A percentile compares a stretch with the other conserved stretches of the same genome.
phyloP scores from a whole-genome alignment of 768 basidiomycete species.

The Mycena metata region DNA sequence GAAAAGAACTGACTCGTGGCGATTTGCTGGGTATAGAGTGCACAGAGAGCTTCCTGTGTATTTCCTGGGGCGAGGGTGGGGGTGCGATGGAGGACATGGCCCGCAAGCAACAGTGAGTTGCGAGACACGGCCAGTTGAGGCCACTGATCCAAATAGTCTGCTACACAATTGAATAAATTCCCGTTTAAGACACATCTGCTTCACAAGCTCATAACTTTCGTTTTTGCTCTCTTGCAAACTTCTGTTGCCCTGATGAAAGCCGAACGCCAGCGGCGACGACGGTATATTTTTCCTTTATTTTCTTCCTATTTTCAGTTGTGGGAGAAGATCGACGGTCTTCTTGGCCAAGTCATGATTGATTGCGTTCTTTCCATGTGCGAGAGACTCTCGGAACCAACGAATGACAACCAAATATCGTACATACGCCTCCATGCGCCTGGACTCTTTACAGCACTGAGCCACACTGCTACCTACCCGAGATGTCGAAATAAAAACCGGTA shows the following conservation, averaged over 20 bases:
- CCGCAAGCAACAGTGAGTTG: neutral
- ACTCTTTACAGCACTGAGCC: no score
- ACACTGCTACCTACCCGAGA: neutral
- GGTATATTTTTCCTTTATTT: neutral
- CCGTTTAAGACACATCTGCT: slow-evolving; percentile 2
- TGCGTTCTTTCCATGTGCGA: neutral
- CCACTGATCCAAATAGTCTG: slow-evolving; percentile 12
- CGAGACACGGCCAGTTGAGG: slow-evolving; percentile 5
- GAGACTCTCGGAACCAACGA: no score
- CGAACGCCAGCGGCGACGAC: neutral
- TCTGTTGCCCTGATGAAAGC: neutral
- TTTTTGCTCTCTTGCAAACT: neutral
- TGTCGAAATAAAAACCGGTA: neutral
- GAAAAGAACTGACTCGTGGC: slow-evolving; percentile 50
- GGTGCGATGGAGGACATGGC: slow-evolving; percentile 54
- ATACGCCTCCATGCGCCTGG: no score
- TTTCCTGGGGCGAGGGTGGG: slow-evolving; percentile 89
- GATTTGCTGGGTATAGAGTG: slow-evolving; percentile 67
- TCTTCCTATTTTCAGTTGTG: neutral
- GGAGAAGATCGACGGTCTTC: neutral
- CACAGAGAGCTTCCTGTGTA: slow-evolving; percentile 87
- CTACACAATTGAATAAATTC: slow-evolving; percentile 12
- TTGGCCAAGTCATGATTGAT: slow-evolving; percentile 15
- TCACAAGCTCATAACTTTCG: no score
- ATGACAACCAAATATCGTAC: no score